A percentile compares a stretch with the other conserved stretches of the same genome.
These are phyloP conservation scores for Colletotrichum sublineola DNA, from an alignment of 2,329 filamentous ascomycete species.

Conservation along the genomic window DNA sequence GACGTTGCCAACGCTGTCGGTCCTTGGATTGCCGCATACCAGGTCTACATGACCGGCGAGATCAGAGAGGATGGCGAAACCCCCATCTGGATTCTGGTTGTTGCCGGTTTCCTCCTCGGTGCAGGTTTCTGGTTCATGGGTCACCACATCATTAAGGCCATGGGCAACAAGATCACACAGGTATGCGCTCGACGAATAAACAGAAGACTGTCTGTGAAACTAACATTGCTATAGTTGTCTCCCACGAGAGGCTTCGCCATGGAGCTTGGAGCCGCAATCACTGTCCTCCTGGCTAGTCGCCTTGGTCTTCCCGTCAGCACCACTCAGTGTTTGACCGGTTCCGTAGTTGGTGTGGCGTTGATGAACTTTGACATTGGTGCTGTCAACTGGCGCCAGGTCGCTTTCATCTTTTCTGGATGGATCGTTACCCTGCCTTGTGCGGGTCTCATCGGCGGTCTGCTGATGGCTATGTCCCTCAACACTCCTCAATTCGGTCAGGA, in stretches of 20 bases:
- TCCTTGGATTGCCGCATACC: conserved; percentile 55
- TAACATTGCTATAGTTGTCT: not conserved
- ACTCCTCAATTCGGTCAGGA: conserved; percentile 42
- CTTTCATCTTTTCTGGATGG: conserved; percentile 48
- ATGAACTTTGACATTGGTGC: conserved; percentile 45
- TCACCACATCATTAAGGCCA: conserved; percentile 54
- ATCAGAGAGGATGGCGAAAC: conserved; percentile 50
- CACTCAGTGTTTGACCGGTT: conserved; percentile 47
- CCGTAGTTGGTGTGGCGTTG: conserved; percentile 46
- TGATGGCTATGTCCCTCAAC: conserved; percentile 47
- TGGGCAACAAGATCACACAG: conserved; percentile 58
- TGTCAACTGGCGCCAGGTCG: conserved; percentile 48
- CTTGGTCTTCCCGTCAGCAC: conserved; percentile 48
- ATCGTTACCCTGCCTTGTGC: conserved; percentile 45
- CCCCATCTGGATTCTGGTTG: conserved; percentile 55
- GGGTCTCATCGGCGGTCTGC: conserved; percentile 45
- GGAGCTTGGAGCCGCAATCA: conserved; percentile 57
- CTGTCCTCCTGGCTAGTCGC: conserved; percentile 45
- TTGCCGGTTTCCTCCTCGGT: conserved; percentile 54
- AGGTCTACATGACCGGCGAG: conserved; percentile 50
- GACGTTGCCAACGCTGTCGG: conserved; percentile 58
- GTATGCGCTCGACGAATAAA: conserved; percentile 48
- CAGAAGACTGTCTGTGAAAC: not conserved
- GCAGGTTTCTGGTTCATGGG: conserved; percentile 57
- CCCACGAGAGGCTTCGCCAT: conserved; percentile 44